Conservation (phyloP, 768 basidiomycete species). For the Hygrophorus pudorinus region DNA sequence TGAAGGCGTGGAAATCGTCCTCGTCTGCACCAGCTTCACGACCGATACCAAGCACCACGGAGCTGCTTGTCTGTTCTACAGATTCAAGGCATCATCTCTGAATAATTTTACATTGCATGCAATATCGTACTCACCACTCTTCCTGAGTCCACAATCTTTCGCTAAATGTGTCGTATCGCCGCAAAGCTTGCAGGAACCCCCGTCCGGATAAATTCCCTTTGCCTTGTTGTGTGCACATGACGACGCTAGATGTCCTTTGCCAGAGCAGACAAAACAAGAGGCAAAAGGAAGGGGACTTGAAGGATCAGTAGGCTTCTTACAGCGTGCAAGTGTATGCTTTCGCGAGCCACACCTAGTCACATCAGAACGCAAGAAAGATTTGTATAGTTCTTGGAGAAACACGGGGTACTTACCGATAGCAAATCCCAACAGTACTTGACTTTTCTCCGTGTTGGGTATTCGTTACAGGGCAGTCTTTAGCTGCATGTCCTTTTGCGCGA, state of each 20-base stretch:
- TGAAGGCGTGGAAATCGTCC: constrained; percentile 85
- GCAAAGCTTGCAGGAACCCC: constrained; percentile 86
- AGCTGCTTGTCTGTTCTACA: background rate
- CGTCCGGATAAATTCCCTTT: constrained; percentile 83
- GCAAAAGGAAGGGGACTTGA: constrained; percentile 74
- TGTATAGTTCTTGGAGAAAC: background rate
- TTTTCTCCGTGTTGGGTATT: constrained; percentile 12
- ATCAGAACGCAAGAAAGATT: background rate
- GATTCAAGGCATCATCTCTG: background rate
- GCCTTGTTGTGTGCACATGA: constrained; percentile 71
- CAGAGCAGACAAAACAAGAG: constrained; percentile 84
- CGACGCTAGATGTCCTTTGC: constrained; percentile 78
- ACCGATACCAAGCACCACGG: constrained; percentile 18
- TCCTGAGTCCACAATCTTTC: constrained; percentile 65
- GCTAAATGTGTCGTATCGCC: constrained; percentile 79
- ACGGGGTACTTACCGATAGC: constrained; percentile 56
- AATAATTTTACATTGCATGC: background rate
- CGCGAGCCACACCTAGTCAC: constrained; percentile 66
- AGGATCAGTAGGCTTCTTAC: constrained; percentile 54
- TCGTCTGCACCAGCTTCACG: constrained; percentile 76
- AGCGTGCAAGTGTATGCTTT: constrained; percentile 69
- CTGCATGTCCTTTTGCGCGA: constrained; percentile 73
- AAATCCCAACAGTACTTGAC: constrained; percentile 38
- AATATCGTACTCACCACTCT: constrained; percentile 32
- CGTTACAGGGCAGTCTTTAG: constrained; percentile 64